Base-by-base conservation (phyloP, 2,329 filamentous ascomycete species). In the Leptodontidium sp. region DNA sequence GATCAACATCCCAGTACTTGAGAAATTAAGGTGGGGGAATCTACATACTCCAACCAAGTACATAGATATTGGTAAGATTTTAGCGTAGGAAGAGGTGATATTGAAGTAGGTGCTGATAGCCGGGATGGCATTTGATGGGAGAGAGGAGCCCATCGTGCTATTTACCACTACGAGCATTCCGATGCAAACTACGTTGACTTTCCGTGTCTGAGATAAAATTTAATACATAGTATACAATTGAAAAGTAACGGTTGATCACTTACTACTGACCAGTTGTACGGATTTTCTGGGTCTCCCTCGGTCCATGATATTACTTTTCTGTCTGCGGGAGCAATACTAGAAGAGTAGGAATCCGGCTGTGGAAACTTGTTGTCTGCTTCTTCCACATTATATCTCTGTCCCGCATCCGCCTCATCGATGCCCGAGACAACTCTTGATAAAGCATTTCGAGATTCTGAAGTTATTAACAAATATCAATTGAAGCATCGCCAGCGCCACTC, bases 141-240 rank as follows among this genome's bases (percentile, higher is more conserved):
- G 81, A 0, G 88, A 83, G 52, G 87, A 90, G 1, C 86, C 87
- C 79, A 92, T 87, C 11, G 90, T 92, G 32, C 86, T 88, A 77
- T 93, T 93, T 76, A 91, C 82, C 53, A 92, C 88, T 64, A 85
- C 83, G 71, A 86, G 77, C 79, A 88, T 87, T 1, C 85, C 84
- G 0, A 86, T 82, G 32, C 87, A 75, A 1, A 90, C 75, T 6
- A 91, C 83, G 47, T 81, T 79, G 1, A 79, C 71, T 75, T 91
- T 92, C 73, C 83, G 87, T 61, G 73, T 73, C 84, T 89, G 70
- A n/a, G 32, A 40, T 45, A 8, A 26, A 15, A 32, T 15, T 32
- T 14, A 61, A 52, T 26, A 50, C 49, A 24, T 17, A 43, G 6
- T 17, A 4, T 3, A 58, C 47, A 9, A 29, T 7, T 1, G 15